phyloP scores from a whole-genome alignment of 805 yeast species.

The Candida oleophila region DNA sequence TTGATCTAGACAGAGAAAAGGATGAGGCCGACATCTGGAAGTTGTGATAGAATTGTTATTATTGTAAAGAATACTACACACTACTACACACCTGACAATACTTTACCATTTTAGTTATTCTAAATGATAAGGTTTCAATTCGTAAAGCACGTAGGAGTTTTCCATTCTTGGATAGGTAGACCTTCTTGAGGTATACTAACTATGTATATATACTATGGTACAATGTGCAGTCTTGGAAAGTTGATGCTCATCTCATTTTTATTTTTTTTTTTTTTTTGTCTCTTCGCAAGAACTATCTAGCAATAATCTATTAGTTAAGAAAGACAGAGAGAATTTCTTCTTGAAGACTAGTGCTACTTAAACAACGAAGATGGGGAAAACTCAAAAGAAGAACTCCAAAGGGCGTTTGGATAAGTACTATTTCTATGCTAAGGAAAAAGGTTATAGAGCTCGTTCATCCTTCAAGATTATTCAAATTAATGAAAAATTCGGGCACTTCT shows the following conservation, averaged over 20 bases:
- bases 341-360: neutral
- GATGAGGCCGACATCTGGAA: slow-evolving; percentile 49
- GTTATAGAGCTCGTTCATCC: slow-evolving; percentile 98
- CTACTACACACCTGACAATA: no score
- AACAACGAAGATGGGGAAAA: slow-evolving; percentile 65
- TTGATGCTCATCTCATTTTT: neutral
- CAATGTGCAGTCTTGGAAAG: no score
- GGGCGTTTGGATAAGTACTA: slow-evolving; percentile 99
- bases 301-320: neutral
- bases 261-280: neutral
- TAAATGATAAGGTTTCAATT: no score
- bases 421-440: slow-evolving; percentile 94
- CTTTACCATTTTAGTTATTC: no score
- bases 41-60: slow-evolving; percentile 18
- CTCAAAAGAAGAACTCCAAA: slow-evolving; percentile 93
- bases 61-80: neutral
- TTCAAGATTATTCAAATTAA: slow-evolving; percentile 93
- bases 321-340: no score
- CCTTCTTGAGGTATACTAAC: no score
- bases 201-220: no score
- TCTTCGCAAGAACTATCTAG: neutral
- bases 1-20: slow-evolving; percentile 32
- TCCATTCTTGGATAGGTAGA: no score
- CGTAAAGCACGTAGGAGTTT: no score
- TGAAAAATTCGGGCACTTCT: slow-evolving; percentile 93